Base-by-base conservation (phyloP, 108 stramenopile species). In the Ochromonas danica region DNA sequence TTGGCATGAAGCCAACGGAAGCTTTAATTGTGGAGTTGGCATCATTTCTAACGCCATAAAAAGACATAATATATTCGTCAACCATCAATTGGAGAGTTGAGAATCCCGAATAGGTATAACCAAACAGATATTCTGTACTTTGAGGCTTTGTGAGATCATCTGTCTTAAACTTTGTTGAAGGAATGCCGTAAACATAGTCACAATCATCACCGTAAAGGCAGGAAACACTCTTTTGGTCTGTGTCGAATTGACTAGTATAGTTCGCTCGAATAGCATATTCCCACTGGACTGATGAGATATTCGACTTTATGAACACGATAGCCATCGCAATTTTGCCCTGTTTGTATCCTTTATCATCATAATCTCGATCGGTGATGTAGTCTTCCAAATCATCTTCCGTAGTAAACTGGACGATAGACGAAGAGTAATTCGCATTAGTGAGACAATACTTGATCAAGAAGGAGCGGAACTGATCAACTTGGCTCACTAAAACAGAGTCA, bases 191-290 rank as follows among this genome's bases (percentile, higher is more conserved):
- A 25, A 63, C 78, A 61, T 81, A 22, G 42, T 22, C 51, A 39
- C 83, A 84, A 0, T 61, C 61, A 65, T 78, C 78, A 61, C 39
- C 70, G 57, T 78, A 78, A 35, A 81, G 1, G 31, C 81, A 77
- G 6, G 41, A 39, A 2, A 71, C 40, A 10, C 42, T 78, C 22
- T 25, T 17, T 3, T 62, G 25, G 1, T 77, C 28, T 43, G 31
- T 25, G 27, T 80, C 79, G 1, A 81, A 57, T 31, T 39, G 82
- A 71, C 83, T 74, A 30, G 84, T 85, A 80, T 80, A 86, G 82
- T 86, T 86, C 0, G 81, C 71, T 2, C 85, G 82, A 65, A 86
- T 67, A 2, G 84, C 70, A 39, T 86, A 86, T 39, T 86, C 85
- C 83, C 83, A 86, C 22, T 78, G 61, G 17, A 3, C 36, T 10